Evolutionary conservation across 2,329 filamentous ascomycete species (phyloP), one percentile per base, ranked within the genome.

Genomic region (Monilinia polystroma): DNA sequence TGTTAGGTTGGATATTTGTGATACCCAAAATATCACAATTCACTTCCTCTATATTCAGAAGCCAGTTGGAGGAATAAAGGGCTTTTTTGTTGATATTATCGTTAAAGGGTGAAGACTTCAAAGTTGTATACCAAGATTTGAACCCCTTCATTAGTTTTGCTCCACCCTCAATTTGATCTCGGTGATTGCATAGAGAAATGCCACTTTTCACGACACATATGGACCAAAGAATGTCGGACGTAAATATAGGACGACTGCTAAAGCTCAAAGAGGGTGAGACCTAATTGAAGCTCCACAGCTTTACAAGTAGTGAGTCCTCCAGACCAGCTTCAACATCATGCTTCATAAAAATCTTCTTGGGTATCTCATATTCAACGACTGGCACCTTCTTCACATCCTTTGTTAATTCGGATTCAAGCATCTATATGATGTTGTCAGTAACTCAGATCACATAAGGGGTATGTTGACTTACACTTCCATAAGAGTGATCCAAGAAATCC

Each of bases 401-500:
- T 68, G 84, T 83, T 70, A 97, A 82, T 77, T 99, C 95, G 3
- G 89, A 89, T 68, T 95, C 91, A 54, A 98, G 80, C 76, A 99
- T 86, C 89, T 92, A 62, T 29, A 47, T 8, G 29, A 23, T 47
- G 20, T 43, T 43, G 75, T 83, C 72, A 83, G 79, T 62, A 45
- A 38, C 41, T 45, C n/a, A 14, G 35, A 41, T 14, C 43, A 57
- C 29, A 35, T 23, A 26, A 35, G 41, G 18, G 49, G 35, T 11
- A 23, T 16, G 8, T 16, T 23, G 32, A 84, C 85, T 83, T 84
- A 90, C 89, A 76, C 87, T 91, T 73, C 83, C 86, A 78, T 98
- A 99, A 0, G 92, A 94, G 77, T 98, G 93, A 76, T 99, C 95
- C 58, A 98, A 80, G 78, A 99, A 99, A 76, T 99, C 95, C 76